Conservation (phyloP, 345 rosid genomes). For the Cardamine chenopodiifolia region DNA sequence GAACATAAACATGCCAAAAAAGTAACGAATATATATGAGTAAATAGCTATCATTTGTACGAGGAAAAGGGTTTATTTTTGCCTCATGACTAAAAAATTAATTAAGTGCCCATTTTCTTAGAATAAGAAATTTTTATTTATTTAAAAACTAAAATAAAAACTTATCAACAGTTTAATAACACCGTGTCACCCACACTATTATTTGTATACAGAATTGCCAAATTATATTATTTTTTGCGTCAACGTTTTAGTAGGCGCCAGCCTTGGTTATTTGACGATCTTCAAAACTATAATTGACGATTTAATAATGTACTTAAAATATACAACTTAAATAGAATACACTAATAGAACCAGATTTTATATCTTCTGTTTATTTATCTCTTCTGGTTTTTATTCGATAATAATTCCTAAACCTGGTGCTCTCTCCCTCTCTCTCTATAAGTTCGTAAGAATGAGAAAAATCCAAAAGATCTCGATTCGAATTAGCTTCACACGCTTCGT, state of each 20-base stretch:
- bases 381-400: neutral
- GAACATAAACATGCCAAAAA: neutral
- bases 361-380: neutral
- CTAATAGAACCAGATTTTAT: no score
- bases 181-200: slow-evolving; percentile 22
- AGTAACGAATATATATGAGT: neutral
- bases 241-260: neutral
- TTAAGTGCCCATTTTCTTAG: neutral
- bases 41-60: neutral
- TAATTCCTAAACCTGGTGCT: neutral
- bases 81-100: neutral
- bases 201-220: neutral
- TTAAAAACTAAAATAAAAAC: neutral
- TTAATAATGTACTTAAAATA: neutral
- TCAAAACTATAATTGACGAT: slow-evolving; percentile 5
- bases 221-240: neutral
- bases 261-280: neutral
- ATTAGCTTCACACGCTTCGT: slow-evolving; percentile 34
- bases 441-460: neutral
- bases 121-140: neutral
- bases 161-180: slow-evolving; percentile 1
- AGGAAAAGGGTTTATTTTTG: neutral
- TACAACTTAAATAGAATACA: neutral
- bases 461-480: slow-evolving; percentile 20
- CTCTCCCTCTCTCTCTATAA: neutral